Evolutionary conservation across 768 basidiomycete species (phyloP).

Genomic region (Suillus subalutaceus): DNA sequence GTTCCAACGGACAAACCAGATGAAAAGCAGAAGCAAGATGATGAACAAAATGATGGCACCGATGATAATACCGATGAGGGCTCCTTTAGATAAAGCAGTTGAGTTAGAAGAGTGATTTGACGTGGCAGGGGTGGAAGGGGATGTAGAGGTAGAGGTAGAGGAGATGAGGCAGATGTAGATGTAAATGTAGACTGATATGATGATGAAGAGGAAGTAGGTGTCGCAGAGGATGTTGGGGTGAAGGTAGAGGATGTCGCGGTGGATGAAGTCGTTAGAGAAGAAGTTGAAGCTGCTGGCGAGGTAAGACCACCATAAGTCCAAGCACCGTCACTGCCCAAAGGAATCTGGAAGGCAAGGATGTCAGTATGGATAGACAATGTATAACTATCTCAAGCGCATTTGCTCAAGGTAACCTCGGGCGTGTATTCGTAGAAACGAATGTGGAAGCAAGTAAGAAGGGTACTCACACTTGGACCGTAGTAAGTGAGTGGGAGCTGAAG

Average conservation of each 20-base stretch:
- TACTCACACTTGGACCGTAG: conserved; percentile 79
- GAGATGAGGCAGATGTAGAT: too few relatives aligned
- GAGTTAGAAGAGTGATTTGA: conserved; percentile 28
- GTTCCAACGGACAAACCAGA: conserved; percentile 37
- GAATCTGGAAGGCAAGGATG: conserved; percentile 53
- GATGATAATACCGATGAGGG: conserved; percentile 40
- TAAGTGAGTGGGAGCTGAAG: conserved; percentile 76
- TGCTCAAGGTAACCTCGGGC: neutral
- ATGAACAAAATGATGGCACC: conserved; percentile 60
- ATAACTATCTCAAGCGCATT: neutral
- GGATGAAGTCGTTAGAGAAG: conserved; percentile 23
- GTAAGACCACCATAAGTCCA: conserved; percentile 81
- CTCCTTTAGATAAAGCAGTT: conserved; percentile 33
- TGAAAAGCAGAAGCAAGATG: conserved; percentile 52
- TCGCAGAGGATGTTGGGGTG: conserved; percentile 29
- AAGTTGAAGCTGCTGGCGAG: conserved; percentile 51
- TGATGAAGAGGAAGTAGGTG: conserved; percentile 31
- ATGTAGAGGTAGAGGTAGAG: conserved; percentile 31
- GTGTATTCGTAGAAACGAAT: neutral
- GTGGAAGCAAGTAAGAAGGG: neutral
- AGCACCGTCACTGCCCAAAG: conserved; percentile 58
- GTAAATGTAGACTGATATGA: conserved; percentile 26
- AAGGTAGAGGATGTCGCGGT: conserved; percentile 27
- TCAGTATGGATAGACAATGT: conserved; percentile 5
- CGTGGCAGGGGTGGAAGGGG: conserved; percentile 26